A percentile compares a stretch with the other conserved stretches of the same genome.
These are phyloP conservation scores for Beauveria australis DNA, from an alignment of 2,329 filamentous ascomycete species.

Conservation along the genomic window DNA sequence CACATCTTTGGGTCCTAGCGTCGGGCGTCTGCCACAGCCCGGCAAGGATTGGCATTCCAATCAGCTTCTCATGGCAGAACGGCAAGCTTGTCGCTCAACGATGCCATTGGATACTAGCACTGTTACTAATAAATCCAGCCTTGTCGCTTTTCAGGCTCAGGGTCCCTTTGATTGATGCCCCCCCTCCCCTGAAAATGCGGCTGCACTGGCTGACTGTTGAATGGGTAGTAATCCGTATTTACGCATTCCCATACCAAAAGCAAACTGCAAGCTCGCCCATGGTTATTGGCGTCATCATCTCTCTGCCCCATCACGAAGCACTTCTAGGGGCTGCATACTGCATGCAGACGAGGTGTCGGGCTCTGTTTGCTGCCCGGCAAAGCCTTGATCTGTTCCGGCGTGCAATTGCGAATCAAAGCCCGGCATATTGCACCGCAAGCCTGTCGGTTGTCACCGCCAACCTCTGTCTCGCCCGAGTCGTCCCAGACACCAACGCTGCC, in stretches of 20 bases:
- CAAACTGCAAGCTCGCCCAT: background rate
- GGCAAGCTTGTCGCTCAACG: no score
- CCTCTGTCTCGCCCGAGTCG: background rate
- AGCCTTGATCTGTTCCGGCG: background rate
- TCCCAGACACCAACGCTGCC: background rate
- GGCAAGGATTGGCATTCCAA: background rate
- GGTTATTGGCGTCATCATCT: background rate
- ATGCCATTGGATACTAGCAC: no score
- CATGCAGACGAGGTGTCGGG: background rate
- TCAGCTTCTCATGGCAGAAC: no score
- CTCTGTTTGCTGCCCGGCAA: background rate
- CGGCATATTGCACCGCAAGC: background rate
- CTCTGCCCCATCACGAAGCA: background rate
- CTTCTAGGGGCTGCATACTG: background rate
- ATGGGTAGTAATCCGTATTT: no score
- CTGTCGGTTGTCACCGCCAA: background rate
- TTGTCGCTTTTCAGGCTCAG: no score
- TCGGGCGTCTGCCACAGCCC: background rate
- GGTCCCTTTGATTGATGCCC: no score
- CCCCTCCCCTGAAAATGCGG: background rate
- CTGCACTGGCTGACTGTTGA: background rate
- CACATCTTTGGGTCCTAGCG: background rate
- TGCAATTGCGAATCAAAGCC: background rate
- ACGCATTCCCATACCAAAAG: background rate
- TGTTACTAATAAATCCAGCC: no score